phyloP scores from a whole-genome alignment of 352 stramenopile genomes.

The Phytophthora nicotianae region DNA sequence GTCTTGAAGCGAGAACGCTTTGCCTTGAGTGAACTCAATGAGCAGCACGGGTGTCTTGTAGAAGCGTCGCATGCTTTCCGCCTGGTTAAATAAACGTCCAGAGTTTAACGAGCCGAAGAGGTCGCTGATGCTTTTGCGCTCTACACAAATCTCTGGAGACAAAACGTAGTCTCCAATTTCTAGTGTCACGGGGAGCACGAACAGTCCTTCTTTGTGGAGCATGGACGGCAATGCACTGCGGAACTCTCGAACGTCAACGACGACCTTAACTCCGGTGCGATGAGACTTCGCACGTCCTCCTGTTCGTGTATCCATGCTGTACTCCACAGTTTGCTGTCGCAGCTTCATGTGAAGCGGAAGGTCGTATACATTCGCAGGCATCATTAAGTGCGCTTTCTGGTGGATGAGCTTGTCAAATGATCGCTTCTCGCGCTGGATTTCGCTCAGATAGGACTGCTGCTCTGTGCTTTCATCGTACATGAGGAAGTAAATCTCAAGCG shows the following conservation, averaged over 20 bases:
- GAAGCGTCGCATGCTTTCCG: constrained; percentile 81
- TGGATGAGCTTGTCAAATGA: constrained; percentile 97
- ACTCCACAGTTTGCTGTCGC: constrained; percentile 54
- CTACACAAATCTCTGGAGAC: constrained; percentile 96
- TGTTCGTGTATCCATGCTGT: constrained; percentile 87
- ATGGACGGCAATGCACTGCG: constrained; percentile 95
- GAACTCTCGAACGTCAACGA: constrained; percentile 98
- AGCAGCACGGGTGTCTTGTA: constrained; percentile 94
- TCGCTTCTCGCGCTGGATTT: constrained; percentile 95
- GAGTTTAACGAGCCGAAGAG: constrained; percentile 97
- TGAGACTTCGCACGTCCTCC: constrained; percentile 52
- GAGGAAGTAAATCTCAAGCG: constrained; percentile 95
- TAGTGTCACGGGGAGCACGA: constrained; percentile 95
- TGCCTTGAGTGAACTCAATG: constrained; percentile 94
- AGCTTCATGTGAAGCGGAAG: constrained; percentile 82
- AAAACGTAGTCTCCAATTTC: constrained; percentile 98
- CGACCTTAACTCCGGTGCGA: constrained; percentile 61
- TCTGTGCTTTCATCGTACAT: constrained; percentile 96
- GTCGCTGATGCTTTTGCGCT: constrained; percentile 96
- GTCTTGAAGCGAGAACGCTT: constrained; percentile 89
- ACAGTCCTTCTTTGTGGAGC: constrained; percentile 94
- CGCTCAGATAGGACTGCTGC: constrained; percentile 94
- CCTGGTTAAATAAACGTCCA: constrained; percentile 96
- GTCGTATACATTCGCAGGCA: constrained; percentile 88
- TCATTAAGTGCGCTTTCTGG: constrained; percentile 93